Conservation (phyloP, 78 protist species). For the Tieghemostelium lacteum region DNA sequence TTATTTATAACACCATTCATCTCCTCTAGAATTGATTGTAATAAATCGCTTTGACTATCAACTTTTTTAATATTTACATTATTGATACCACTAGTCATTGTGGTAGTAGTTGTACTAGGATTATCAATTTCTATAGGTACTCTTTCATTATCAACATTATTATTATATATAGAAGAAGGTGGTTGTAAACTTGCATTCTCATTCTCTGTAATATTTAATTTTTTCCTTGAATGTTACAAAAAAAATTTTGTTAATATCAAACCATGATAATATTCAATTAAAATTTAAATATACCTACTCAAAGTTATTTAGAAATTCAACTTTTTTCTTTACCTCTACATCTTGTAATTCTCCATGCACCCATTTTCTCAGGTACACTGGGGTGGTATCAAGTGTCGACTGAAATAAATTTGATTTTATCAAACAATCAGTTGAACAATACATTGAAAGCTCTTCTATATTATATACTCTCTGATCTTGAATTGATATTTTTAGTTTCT, state of each 20-base stretch:
- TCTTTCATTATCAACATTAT: neutral
- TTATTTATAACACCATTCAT: neutral
- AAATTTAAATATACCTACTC: slow-evolving; percentile 9
- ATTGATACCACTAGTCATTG: neutral
- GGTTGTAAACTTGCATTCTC: slow-evolving; percentile 44
- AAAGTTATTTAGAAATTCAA: slow-evolving; percentile 4
- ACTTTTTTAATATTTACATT: too few species aligned
- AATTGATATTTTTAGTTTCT: slow-evolving; percentile 34
- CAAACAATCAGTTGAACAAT: slow-evolving; percentile 55
- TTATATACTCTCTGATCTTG: slow-evolving; percentile 59
- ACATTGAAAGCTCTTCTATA: slow-evolving; percentile 53
- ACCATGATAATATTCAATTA: neutral
- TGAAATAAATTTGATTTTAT: slow-evolving; percentile 36
- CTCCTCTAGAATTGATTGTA: too few species aligned
- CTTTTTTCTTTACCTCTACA: neutral
- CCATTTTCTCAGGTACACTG: slow-evolving; percentile 36
- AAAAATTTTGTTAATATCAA: neutral
- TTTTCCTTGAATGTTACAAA: slow-evolving; percentile 4
- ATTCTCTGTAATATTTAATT: slow-evolving; percentile 46
- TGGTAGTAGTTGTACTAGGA: slow-evolving; percentile 4
- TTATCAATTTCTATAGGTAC: neutral
- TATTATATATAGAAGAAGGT: neutral
- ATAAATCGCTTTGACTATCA: too few species aligned
- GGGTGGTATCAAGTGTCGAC: slow-evolving; percentile 33
- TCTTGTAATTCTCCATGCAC: neutral